Evolutionary conservation across 192 early-diverging fungal species (phyloP), one percentile per base, ranked within the genome.

Genomic region (Borealophlyctis nickersoniae): DNA sequence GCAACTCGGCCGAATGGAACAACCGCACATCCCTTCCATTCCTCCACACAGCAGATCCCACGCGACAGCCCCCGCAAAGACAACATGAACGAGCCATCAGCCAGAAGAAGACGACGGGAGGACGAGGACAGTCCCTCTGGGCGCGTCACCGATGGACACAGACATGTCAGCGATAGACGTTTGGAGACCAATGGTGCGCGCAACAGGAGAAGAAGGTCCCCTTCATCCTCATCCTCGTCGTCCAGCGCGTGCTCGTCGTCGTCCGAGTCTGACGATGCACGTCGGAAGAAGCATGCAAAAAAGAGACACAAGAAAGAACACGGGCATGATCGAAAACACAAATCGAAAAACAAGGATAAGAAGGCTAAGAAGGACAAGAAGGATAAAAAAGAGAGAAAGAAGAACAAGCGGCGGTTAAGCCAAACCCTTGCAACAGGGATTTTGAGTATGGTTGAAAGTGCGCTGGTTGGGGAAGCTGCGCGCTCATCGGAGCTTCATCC

Each of bases 401-500:
- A 63, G 2, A 16, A 52, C 49, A 39, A 52, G 52, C 24, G 31
- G 27, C 24, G 16, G 19, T 26, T 2, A 24, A 23, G n/a, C 31
- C 27, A 31, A 9, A 29, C 14, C 36, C 39, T 50, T 16, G 24
- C n/a, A 22, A 56, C 52, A 16, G 63, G 52, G 19, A 34, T 65
- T 13, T 50, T 65, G 53, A 55, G 52, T 36, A 16, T 65, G 35
- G 63, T 65, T 0, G 63, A 65, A 36, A 65, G 16, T 26, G 31
- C 22, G 24, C 36, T 65, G 5, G 24, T 13, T 33, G 30, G 30
- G 26, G 1, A 16, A 22, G 1, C 53, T 30, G 14, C 23, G 26
- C 23, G 13, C 16, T 28, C 24, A 55, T 14, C 19, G 29, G 16
- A 55, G 24, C 16, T n/a, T n/a, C 24, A 55, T 55, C 53, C 14